These are phyloP conservation scores for Calocera viscosa DNA, from an alignment of 768 basidiomycete genomes.

Conservation along the genomic window DNA sequence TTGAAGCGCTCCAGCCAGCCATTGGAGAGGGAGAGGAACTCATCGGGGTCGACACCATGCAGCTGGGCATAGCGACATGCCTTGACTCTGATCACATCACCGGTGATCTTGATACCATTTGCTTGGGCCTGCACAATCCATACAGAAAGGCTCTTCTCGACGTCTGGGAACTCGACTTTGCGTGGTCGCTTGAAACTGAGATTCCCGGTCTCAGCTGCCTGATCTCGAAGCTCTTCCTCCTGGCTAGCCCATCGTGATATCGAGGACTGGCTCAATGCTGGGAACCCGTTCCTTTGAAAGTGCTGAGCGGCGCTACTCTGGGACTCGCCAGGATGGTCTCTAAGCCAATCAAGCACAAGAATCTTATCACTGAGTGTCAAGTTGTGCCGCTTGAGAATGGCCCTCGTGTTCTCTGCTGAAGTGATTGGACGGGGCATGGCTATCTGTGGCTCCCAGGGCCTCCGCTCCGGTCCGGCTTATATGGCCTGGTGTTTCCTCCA, in stretches of 20 bases:
- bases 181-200: constrained; percentile 6
- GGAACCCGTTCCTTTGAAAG: constrained; percentile 1
- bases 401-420: not conserved
- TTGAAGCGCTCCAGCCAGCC: constrained; percentile 23
- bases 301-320: not conserved
- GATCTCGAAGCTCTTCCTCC: not conserved
- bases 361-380: constrained; percentile 9
- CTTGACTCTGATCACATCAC: not conserved
- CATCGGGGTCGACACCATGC: constrained; percentile 26
- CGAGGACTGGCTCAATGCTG: not conserved
- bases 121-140: not conserved
- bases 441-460: too few relatives aligned
- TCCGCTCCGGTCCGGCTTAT: too few relatives aligned
- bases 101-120: not conserved
- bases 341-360: not conserved
- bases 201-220: not conserved
- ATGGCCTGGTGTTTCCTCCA: not conserved
- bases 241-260: not conserved
- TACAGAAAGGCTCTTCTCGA: not conserved
- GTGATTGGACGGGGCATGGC: too few relatives aligned
- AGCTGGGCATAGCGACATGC: constrained; percentile 26
- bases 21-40: constrained; percentile 27
- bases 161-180: constrained; percentile 1
- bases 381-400: not conserved
- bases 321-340: not conserved